Evolutionary conservation across 805 yeast genomes (phyloP).

Genomic region (Yarrowia sp.): DNA sequence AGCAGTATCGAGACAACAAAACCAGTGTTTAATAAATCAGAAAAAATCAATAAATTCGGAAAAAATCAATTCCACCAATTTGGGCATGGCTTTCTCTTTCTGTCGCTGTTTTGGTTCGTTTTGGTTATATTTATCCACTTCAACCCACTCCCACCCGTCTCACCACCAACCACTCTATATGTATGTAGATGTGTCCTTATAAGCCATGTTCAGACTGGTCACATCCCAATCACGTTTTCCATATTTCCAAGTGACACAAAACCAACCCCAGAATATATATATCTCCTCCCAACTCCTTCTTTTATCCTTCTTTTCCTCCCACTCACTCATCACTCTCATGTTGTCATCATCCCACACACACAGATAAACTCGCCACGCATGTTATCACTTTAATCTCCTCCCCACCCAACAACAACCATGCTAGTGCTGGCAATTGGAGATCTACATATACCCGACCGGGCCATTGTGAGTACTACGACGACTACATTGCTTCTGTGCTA

Average conservation of each 20-base stretch:
- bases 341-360: neutral
- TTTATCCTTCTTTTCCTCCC: neutral
- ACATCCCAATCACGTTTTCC: too few species aligned
- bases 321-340: neutral
- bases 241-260: neutral
- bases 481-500: neutral
- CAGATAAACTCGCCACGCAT: conserved; percentile 26
- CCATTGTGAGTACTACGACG: conserved; percentile 49
- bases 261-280: neutral
- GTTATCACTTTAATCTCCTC: conserved; percentile 19
- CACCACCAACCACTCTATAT: neutral
- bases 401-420: conserved; percentile 44
- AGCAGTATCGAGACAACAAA: too few species aligned
- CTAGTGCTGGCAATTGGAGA: conserved; percentile 83
- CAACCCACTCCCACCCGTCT: neutral
- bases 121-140: neutral
- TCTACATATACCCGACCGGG: conserved; percentile 83
- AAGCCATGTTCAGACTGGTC: neutral
- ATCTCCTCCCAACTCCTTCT: neutral
- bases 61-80: too few species aligned
- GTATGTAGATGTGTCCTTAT: neutral
- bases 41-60: too few species aligned
- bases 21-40: too few species aligned
- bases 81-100: too few species aligned
- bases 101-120: neutral